Percentiles rank a stretch among this genome's conserved stretches.
These are phyloP conservation scores for Flaveria brownii DNA, from an alignment of 129 eudicot genomes.

Conservation along the genomic window DNA sequence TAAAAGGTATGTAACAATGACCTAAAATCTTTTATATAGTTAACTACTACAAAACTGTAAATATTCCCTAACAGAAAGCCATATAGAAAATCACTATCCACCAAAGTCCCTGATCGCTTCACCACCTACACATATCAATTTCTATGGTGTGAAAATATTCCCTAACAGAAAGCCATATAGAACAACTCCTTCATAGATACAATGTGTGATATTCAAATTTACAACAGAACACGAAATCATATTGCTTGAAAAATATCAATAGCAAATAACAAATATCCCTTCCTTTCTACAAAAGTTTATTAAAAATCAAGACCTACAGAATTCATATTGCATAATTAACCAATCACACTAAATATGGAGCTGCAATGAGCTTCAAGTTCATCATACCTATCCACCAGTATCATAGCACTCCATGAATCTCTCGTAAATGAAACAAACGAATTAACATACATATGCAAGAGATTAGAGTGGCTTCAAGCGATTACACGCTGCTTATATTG, in stretches of 20 bases:
- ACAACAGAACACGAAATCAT: neutral
- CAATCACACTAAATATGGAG: neutral
- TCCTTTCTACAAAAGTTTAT: neutral
- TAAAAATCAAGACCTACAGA: neutral
- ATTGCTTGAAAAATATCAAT: neutral
- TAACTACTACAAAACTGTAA: no score
- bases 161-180: neutral
- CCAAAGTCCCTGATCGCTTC: constrained; percentile 55
- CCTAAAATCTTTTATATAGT: no score
- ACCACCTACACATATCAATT: constrained; percentile 61
- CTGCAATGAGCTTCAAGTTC: no score
- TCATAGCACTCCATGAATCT: no score
- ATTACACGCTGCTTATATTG: neutral
- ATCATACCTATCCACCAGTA: no score
- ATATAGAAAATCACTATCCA: constrained; percentile 35
- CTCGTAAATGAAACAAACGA: neutral
- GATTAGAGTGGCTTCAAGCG: neutral
- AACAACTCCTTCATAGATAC: neutral
- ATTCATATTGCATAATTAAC: neutral
- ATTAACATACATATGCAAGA: neutral
- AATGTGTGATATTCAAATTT: neutral
- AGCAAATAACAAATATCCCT: neutral
- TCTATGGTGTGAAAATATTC: neutral
- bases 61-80: no score
- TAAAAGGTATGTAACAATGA: no score